phyloP scores from a whole-genome alignment of 2,329 filamentous ascomycete genomes.

The Fusarium zealandicum region DNA sequence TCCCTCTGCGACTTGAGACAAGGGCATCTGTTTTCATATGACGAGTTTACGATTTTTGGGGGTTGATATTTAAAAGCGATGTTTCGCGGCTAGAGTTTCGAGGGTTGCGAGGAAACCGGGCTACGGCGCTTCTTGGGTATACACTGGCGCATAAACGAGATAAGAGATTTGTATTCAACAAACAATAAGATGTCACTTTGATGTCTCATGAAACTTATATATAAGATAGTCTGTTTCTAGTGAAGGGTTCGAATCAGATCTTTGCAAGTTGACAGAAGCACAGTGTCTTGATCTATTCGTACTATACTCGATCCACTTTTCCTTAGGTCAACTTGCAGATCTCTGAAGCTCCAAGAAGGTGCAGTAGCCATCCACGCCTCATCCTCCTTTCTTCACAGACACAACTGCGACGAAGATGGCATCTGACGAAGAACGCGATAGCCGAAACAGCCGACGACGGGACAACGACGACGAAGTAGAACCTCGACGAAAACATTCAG shows the following conservation, averaged over 20 bases:
- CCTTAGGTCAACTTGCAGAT: too few species aligned
- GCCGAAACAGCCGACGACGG: slow-evolving; percentile 22
- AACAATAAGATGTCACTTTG: not conserved
- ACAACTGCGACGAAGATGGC: slow-evolving; percentile 41
- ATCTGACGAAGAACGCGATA: slow-evolving; percentile 36
- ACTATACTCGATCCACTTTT: too few species aligned
- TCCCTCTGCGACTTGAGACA: slow-evolving; percentile 34
- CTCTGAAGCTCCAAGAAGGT: too few species aligned
- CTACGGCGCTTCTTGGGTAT: slow-evolving; percentile 25
- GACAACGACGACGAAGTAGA: slow-evolving; percentile 34
- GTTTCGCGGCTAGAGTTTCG: slow-evolving; percentile 27
- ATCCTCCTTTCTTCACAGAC: too few species aligned
- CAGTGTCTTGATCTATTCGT: too few species aligned
- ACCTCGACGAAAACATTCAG: slow-evolving; percentile 33
- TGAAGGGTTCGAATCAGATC: too few species aligned
- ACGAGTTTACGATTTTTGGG: slow-evolving; percentile 8
- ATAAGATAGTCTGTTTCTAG: too few species aligned
- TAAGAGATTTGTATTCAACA: slow-evolving; percentile 10
- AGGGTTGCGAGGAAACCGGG: not conserved
- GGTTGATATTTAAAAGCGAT: slow-evolving; percentile 19
- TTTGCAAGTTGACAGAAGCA: too few species aligned
- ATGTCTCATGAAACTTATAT: not conserved
- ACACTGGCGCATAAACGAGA: slow-evolving; percentile 24
- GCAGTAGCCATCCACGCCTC: slow-evolving; percentile 3
- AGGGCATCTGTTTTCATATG: slow-evolving; percentile 9